Base-by-base conservation (phyloP, 768 basidiomycete species). In the Pholiota molesta region DNA sequence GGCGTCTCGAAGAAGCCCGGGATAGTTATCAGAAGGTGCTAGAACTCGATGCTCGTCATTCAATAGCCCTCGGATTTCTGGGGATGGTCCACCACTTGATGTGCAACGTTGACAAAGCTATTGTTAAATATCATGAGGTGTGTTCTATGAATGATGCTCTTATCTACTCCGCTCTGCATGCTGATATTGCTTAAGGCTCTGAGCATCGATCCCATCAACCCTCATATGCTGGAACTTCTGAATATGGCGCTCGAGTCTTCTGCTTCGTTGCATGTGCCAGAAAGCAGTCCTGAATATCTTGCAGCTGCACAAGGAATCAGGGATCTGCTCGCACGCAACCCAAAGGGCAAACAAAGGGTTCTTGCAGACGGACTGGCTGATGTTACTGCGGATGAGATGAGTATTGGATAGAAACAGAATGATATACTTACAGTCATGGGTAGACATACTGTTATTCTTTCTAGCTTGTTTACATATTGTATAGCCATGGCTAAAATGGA, bases 81-180 rank as follows among this genome's bases (percentile, higher is more conserved):
- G 97, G 95, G n/a, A 87, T 97, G 72, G 88, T 97, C 2, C 80
- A 90, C 67, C 95, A 97, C 66, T 78, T 92, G 17, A 77, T 87
- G 64, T 86, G 85, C 23, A 81, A 93, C 52, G 74, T 89, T 6
- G 89, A 96, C 66, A 83, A 83, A 13, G 92, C 97, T 2, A 95
- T 99, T 66, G 77, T 94, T 39, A 89, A 88, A 62, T 99, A 97
- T 66, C 97, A 99, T 71, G 93, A 96, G 79, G 96, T 95, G 57
- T 40, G 86, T 61, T 5, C 31, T 26, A 11, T 29, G 19, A 11
- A 35, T 44, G 45, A 21, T 55, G 19, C 39, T 7, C 16, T 60
- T 26, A 42, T n/a, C 52, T 23, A 39, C 26, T 44, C 39, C 47
- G 57, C 62, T 57, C 37, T 47, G 29, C 66, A 90, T 87, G 39